A percentile compares a stretch with the other conserved stretches of the same genome.
Conservation (phyloP, 768 basidiomycete species). For the Boletus rubropictus region DNA sequence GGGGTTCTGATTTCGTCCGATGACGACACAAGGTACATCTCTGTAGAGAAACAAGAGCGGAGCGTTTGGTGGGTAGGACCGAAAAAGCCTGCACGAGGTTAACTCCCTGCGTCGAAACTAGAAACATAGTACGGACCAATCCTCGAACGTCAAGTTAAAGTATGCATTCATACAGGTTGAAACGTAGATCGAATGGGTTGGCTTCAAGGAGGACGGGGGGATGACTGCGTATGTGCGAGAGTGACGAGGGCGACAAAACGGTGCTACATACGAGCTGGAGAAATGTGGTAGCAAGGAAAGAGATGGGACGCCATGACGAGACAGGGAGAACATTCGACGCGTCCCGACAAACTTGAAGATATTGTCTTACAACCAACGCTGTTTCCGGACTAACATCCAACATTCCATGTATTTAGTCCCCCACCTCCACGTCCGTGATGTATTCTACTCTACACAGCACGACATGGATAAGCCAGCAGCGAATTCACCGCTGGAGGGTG, state of each 20-base stretch:
- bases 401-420: background rate
- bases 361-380: background rate
- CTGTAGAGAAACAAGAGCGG: slow-evolving; percentile 86
- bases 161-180: slow-evolving; percentile 78
- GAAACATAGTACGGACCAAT: slow-evolving; percentile 54
- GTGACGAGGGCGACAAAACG: background rate
- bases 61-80: slow-evolving; percentile 56
- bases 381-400: background rate
- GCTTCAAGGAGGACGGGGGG: slow-evolving; percentile 23
- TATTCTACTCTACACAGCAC: slow-evolving; percentile 21
- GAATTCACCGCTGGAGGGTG: slow-evolving; percentile 70
- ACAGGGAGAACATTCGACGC: slow-evolving; percentile 26
- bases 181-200: slow-evolving; percentile 55
- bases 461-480: background rate
- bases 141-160: slow-evolving; percentile 87
- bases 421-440: background rate
- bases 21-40: slow-evolving; percentile 83
- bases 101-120: slow-evolving; percentile 24
- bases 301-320: slow-evolving; percentile 24
- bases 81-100: slow-evolving; percentile 58
- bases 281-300: background rate
- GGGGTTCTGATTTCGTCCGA: slow-evolving; percentile 95
- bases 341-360: background rate
- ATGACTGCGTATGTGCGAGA: slow-evolving; percentile 13
- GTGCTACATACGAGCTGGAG: background rate